Evolutionary conservation across 352 stramenopile species (phyloP).

Genomic region (Pythium utonaiense): DNA sequence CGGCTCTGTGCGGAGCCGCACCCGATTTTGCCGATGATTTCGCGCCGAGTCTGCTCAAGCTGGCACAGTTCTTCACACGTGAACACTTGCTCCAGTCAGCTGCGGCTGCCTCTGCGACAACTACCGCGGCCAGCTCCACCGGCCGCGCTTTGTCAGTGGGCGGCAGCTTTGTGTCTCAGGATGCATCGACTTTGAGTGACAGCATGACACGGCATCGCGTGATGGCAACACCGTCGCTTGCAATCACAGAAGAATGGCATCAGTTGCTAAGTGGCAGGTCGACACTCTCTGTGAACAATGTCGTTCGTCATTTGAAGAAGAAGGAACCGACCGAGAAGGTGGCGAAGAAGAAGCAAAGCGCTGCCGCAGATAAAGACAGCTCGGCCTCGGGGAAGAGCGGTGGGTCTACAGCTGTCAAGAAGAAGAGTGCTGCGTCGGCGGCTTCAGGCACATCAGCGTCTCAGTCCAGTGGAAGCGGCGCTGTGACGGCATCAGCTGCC

Average conservation of each 20-base stretch:
- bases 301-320: slow-evolving; percentile 61
- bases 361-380: neutral
- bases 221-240: slow-evolving; percentile 85
- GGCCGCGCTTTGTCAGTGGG: slow-evolving; percentile 21
- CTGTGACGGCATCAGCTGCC: slow-evolving; percentile 7
- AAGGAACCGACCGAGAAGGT: slow-evolving; percentile 44
- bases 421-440: slow-evolving; percentile 20
- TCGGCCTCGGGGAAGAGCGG: neutral
- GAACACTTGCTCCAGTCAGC: slow-evolving; percentile 75
- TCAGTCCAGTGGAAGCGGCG: neutral
- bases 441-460: neutral
- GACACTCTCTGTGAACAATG: slow-evolving; percentile 77
- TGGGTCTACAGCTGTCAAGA: slow-evolving; percentile 7
- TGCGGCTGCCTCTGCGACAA: neutral
- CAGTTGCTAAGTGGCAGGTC: slow-evolving; percentile 68
- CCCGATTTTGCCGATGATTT: slow-evolving; percentile 81
- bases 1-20: slow-evolving; percentile 44
- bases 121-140: neutral
- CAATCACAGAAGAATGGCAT: slow-evolving; percentile 82
- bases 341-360: slow-evolving; percentile 39
- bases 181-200: slow-evolving; percentile 30
- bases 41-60: slow-evolving; percentile 68
- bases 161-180: slow-evolving; percentile 17
- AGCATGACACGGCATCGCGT: slow-evolving; percentile 80
- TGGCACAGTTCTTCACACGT: slow-evolving; percentile 79